phyloP scores from a whole-genome alignment of 148 eudicot species.

The Diospyros kaki region DNA sequence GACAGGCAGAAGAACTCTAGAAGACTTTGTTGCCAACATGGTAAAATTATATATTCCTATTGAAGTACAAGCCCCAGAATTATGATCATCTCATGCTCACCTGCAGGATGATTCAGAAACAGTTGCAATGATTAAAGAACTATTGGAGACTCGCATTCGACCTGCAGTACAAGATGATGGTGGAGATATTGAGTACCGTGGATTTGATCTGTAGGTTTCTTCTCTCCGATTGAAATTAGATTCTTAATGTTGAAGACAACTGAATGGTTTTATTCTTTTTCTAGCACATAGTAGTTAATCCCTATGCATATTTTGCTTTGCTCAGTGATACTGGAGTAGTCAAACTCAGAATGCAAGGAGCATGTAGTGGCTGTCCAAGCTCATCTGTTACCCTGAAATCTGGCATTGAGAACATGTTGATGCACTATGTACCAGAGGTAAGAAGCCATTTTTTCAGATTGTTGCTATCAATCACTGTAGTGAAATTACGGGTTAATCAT shows the following conservation, averaged over 20 bases:
- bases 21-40: neutral
- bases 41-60: too few species aligned
- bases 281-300: neutral
- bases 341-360: constrained; percentile 95
- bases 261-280: too few species aligned
- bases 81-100: constrained; percentile 3
- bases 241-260: neutral
- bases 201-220: constrained; percentile 68
- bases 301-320: constrained; percentile 10
- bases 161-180: constrained; percentile 99
- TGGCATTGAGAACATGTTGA: constrained; percentile 97
- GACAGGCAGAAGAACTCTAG: neutral
- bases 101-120: constrained; percentile 94
- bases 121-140: constrained; percentile 98
- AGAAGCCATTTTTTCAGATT: neutral
- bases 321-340: constrained; percentile 82
- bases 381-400: constrained; percentile 95
- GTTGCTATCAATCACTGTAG: too few species aligned
- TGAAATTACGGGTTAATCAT: too few species aligned
- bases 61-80: neutral
- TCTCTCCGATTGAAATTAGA: neutral
- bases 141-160: constrained; percentile 89
- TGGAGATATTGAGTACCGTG: constrained; percentile 86
- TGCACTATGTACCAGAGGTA: constrained; percentile 99
- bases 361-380: constrained; percentile 99